Conservation (phyloP, 2,329 filamentous ascomycete genomes). For the Lecanicillium sp. region DNA sequence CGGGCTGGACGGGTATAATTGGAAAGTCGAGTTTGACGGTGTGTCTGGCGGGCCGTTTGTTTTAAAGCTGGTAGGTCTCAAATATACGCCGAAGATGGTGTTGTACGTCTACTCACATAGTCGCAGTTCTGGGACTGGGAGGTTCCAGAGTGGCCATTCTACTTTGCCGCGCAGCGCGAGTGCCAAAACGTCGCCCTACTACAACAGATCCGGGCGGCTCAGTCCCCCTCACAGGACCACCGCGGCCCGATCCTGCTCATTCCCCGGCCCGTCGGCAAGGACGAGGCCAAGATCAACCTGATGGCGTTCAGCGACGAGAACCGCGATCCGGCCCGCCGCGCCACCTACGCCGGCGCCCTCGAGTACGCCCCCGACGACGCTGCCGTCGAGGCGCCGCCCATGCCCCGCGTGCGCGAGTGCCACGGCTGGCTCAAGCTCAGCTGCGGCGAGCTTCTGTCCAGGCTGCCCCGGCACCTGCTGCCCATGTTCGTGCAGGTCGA, state of each 20-base stretch:
- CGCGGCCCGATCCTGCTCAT: neutral
- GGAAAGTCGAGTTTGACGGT: neutral
- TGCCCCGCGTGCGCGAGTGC: neutral
- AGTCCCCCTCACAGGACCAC: neutral
- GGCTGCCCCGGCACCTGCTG: neutral
- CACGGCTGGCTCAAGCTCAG: neutral
- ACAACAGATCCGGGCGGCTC: neutral
- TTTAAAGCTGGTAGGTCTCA: neutral
- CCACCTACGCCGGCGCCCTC: too few relatives aligned
- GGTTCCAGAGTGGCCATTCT: neutral
- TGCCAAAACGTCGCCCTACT: neutral
- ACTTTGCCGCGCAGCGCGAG: slow-evolving; percentile 2
- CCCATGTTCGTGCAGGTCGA: neutral
- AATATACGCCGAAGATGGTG: too few relatives aligned
- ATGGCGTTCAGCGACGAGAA: neutral
- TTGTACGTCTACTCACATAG: too few relatives aligned
- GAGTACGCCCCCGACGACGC: too few relatives aligned
- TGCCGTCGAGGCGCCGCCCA: neutral
- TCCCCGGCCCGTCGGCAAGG: neutral
- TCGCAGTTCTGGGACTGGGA: slow-evolving; percentile 2
- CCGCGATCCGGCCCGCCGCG: too few relatives aligned
- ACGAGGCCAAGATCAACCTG: neutral
- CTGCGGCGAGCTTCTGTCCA: neutral
- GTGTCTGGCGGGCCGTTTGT: neutral
- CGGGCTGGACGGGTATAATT: slow-evolving; percentile 2